Conservation (phyloP, 495 filamentous ascomycete species). For the Penicillium robsamsonii region DNA sequence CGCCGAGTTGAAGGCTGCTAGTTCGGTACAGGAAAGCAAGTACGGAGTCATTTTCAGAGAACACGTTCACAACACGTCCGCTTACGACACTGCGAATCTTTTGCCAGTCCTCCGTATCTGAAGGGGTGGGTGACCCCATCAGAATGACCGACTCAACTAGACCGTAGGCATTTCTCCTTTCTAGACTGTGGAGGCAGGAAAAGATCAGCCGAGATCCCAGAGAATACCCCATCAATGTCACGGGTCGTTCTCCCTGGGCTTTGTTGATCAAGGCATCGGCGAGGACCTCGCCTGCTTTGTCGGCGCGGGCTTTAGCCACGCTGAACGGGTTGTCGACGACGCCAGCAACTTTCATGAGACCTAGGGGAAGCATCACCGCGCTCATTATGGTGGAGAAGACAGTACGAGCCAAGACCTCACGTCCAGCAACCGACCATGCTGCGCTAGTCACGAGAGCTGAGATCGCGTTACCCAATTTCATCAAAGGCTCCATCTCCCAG, state of each 20-base stretch:
- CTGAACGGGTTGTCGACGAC: slow-evolving; percentile 90
- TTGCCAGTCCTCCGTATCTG: slow-evolving; percentile 61
- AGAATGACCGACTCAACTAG: slow-evolving; percentile 81
- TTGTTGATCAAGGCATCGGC: slow-evolving; percentile 87
- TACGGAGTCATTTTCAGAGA: slow-evolving; percentile 72
- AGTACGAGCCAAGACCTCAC: slow-evolving; percentile 72
- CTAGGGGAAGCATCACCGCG: slow-evolving; percentile 72
- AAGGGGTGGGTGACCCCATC: slow-evolving; percentile 79
- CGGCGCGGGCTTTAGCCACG: slow-evolving; percentile 73
- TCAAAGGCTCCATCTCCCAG: slow-evolving; percentile 76
- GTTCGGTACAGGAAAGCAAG: slow-evolving; percentile 77
- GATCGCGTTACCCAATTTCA: slow-evolving; percentile 74
- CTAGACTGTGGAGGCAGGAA: slow-evolving; percentile 71
- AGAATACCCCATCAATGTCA: slow-evolving; percentile 85
- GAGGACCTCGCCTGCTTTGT: slow-evolving; percentile 82
- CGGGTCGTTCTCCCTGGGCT: slow-evolving; percentile 82
- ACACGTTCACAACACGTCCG: slow-evolving; percentile 74
- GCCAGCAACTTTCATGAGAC: slow-evolving; percentile 73
- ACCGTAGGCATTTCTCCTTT: slow-evolving; percentile 77
- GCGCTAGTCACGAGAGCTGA: slow-evolving; percentile 70
- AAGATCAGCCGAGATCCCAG: slow-evolving; percentile 90
- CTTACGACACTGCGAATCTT: slow-evolving; percentile 68
- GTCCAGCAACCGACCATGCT: slow-evolving; percentile 74
- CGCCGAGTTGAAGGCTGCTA: slow-evolving; percentile 70
- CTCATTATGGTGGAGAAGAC: slow-evolving; percentile 70